A percentile compares a stretch with the other conserved stretches of the same genome.
phyloP scores from a whole-genome alignment of 169 alveolate genomes.

The Theileria parva region DNA sequence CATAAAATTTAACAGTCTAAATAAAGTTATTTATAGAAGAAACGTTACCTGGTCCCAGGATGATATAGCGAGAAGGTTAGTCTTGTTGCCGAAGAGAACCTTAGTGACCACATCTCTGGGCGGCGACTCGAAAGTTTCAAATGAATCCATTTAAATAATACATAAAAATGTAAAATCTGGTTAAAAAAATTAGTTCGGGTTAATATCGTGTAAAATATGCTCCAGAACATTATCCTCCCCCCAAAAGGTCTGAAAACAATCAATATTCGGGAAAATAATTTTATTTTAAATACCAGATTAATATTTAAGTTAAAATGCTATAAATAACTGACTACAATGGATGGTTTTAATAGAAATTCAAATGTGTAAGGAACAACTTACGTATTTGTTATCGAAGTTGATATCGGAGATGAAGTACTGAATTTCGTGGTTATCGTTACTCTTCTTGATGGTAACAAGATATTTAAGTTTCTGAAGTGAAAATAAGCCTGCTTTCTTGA shows the following conservation, averaged over 20 bases:
- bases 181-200: slow-evolving; percentile 28
- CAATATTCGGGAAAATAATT: background rate
- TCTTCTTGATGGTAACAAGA: slow-evolving; percentile 23
- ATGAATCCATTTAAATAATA: slow-evolving; percentile 1
- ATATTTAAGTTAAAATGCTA: background rate
- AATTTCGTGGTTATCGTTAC: slow-evolving; percentile 6
- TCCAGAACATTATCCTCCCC: slow-evolving; percentile 42
- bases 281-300: background rate
- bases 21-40: too few species aligned
- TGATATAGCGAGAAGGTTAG: slow-evolving; percentile 57
- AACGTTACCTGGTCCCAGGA: slow-evolving; percentile 67
- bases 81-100: slow-evolving; percentile 49
- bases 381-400: slow-evolving; percentile 23
- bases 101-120: slow-evolving; percentile 54
- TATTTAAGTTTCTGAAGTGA: slow-evolving; percentile 35
- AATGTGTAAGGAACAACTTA: slow-evolving; percentile 14
- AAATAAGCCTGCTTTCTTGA: slow-evolving; percentile 20
- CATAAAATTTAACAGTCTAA: slow-evolving; percentile 51
- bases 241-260: slow-evolving; percentile 11
- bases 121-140: slow-evolving; percentile 45
- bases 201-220: slow-evolving; percentile 37
- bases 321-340: too few species aligned
- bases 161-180: background rate
- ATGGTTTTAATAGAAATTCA: background rate
- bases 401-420: slow-evolving; percentile 35